These are phyloP conservation scores for Vairimorpha necatrix DNA, from an alignment of 371 early-diverging fungal genomes.

Conservation along the genomic window DNA sequence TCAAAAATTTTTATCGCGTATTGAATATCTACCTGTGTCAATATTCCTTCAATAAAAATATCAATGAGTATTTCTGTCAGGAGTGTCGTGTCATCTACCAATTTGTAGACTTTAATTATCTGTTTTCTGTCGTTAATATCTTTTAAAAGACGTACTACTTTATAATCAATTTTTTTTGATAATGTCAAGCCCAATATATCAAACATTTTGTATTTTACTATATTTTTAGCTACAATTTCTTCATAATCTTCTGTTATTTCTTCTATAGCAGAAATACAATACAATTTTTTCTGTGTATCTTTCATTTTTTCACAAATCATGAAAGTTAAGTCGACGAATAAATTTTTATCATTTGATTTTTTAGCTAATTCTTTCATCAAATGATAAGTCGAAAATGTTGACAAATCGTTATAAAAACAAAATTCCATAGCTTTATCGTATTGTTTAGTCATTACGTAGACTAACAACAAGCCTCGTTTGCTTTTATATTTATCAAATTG, in stretches of 20 bases:
- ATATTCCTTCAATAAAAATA: conserved; percentile 43
- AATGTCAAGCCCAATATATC: conserved; percentile 43
- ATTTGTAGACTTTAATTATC: conserved; percentile 43
- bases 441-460: conserved; percentile 43
- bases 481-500: conserved; percentile 39
- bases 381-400: conserved; percentile 35
- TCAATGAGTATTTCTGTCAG: conserved; percentile 41
- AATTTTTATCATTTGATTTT: conserved; percentile 6
- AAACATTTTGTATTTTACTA: conserved; percentile 52
- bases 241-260: conserved; percentile 32
- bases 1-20: conserved; percentile 28
- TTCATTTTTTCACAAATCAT: conserved; percentile 23
- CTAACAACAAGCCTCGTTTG: conserved; percentile 35
- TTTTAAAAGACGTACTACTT: conserved; percentile 35
- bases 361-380: conserved; percentile 43
- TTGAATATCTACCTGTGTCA: conserved; percentile 38
- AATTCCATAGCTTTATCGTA: conserved; percentile 40
- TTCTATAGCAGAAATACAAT: conserved; percentile 39
- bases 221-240: conserved; percentile 41
- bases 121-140: conserved; percentile 43
- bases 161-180: conserved; percentile 23
- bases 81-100: conserved; percentile 35
- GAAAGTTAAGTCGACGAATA: conserved; percentile 58
- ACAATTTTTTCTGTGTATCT: conserved; percentile 34
- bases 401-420: conserved; percentile 37